Evolutionary conservation across 108 stramenopile species (phyloP).

Genomic region (Ochromonas danica): DNA sequence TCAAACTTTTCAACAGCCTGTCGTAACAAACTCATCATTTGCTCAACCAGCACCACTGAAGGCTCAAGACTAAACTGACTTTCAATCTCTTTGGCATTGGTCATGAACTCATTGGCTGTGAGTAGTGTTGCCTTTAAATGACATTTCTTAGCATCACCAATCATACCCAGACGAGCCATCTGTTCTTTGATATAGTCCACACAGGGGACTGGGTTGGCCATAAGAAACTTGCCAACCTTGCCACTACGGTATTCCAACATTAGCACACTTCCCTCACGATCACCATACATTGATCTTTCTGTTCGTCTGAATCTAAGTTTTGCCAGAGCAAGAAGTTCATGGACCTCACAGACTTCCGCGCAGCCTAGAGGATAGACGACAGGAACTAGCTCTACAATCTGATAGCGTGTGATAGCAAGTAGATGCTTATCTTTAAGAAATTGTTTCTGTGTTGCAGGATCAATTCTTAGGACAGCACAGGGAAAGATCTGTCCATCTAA

Average conservation of each 20-base stretch:
- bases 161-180: neutral
- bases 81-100: neutral
- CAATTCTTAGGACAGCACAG: neutral
- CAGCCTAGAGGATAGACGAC: neutral
- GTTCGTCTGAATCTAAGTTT: neutral
- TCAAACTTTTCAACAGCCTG: neutral
- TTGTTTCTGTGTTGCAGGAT: neutral
- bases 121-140: neutral
- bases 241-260: neutral
- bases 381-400: neutral
- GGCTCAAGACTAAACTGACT: neutral
- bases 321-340: neutral
- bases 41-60: neutral
- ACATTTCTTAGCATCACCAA: neutral
- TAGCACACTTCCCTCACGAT: neutral
- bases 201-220: neutral
- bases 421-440: neutral
- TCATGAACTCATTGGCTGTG: neutral
- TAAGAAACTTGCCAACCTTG: neutral
- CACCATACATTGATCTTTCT: too few species aligned
- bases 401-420: neutral
- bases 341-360: neutral
- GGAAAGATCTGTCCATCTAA: neutral
- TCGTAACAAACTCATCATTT: neutral
- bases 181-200: neutral